Conservation (phyloP, 805 yeast species). For the Jamesozyma hellenica region DNA sequence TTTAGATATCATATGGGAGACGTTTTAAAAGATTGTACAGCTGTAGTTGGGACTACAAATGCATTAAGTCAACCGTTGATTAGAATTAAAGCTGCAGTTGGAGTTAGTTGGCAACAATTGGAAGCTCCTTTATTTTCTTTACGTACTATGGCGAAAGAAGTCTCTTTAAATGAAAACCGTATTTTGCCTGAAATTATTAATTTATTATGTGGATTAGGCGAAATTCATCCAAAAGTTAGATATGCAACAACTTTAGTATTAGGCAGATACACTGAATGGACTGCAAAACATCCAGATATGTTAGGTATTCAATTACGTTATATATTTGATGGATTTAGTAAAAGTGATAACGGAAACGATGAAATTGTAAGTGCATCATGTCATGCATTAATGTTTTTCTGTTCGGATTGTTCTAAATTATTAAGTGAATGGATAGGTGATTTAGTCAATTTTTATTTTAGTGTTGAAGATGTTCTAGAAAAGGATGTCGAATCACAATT, state of each 20-base stretch:
- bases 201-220: slow-evolving; percentile 59
- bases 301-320: slow-evolving; percentile 77
- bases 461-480: slow-evolving; percentile 37
- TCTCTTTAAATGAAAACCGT: slow-evolving; percentile 51
- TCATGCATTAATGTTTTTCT: slow-evolving; percentile 86
- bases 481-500: slow-evolving; percentile 54
- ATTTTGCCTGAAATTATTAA: slow-evolving; percentile 57
- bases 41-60: slow-evolving; percentile 66
- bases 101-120: slow-evolving; percentile 62
- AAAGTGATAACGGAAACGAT: slow-evolving; percentile 10
- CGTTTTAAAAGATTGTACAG: slow-evolving; percentile 91
- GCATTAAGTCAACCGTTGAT: slow-evolving; percentile 65
- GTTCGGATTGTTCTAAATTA: slow-evolving; percentile 74
- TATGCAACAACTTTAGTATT: slow-evolving; percentile 88
- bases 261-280: slow-evolving; percentile 97
- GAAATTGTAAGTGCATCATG: slow-evolving; percentile 74
- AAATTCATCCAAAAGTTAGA: slow-evolving; percentile 64
- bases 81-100: slow-evolving; percentile 38
- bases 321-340: slow-evolving; percentile 63
- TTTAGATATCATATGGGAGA: slow-evolving; percentile 97
- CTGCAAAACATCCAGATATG: slow-evolving; percentile 71
- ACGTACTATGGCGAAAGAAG: slow-evolving; percentile 92
- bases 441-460: slow-evolving; percentile 60
- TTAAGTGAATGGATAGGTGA: slow-evolving; percentile 64
- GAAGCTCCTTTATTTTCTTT: slow-evolving; percentile 86